Percentiles rank a stretch among this genome's conserved stretches.
Conservation (phyloP, 495 filamentous ascomycete species). For the Saxophila tyrrhenica region DNA sequence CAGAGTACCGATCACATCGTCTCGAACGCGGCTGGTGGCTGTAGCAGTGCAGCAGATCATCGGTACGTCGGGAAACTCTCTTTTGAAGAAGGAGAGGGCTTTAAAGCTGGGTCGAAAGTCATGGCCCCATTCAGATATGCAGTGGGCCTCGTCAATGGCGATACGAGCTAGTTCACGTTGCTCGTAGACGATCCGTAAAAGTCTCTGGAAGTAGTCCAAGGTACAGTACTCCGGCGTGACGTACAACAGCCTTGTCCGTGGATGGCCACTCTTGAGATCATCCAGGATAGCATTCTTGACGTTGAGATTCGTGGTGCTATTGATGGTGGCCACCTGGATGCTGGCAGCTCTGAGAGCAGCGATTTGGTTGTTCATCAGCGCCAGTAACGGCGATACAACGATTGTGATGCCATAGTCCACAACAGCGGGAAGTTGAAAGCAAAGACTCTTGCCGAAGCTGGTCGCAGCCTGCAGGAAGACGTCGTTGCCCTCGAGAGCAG, state of each 20-base stretch:
- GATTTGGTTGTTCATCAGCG: conserved; percentile 93
- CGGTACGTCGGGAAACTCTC: conserved; percentile 67
- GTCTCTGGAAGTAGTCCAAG: conserved; percentile 63
- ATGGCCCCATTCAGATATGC: conserved; percentile 96
- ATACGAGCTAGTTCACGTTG: conserved; percentile 77
- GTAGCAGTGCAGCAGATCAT: conserved; percentile 88
- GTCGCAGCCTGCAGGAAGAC: conserved; percentile 95
- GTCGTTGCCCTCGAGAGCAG: conserved; percentile 73
- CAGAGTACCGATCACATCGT: conserved; percentile 67
- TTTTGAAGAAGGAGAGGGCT: conserved; percentile 76
- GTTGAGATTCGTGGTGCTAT: conserved; percentile 56
- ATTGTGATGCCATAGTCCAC: conserved; percentile 83
- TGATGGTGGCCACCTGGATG: conserved; percentile 73
- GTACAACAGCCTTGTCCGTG: conserved; percentile 71
- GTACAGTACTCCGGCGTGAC: conserved; percentile 87
- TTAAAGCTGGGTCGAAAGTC: conserved; percentile 93
- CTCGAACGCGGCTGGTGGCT: conserved; percentile 65
- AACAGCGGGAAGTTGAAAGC: conserved; percentile 86
- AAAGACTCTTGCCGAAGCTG: conserved; percentile 88
- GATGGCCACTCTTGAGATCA: conserved; percentile 80
- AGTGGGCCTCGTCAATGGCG: conserved; percentile 91
- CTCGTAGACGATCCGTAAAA: conserved; percentile 58
- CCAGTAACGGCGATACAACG: conserved; percentile 80
- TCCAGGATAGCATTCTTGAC: conserved; percentile 59
- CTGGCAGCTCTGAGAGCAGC: conserved; percentile 61